Evolutionary conservation across 768 basidiomycete species (phyloP), one percentile per base, ranked within the genome.

Genomic region (Sarcomyxa edulis): DNA sequence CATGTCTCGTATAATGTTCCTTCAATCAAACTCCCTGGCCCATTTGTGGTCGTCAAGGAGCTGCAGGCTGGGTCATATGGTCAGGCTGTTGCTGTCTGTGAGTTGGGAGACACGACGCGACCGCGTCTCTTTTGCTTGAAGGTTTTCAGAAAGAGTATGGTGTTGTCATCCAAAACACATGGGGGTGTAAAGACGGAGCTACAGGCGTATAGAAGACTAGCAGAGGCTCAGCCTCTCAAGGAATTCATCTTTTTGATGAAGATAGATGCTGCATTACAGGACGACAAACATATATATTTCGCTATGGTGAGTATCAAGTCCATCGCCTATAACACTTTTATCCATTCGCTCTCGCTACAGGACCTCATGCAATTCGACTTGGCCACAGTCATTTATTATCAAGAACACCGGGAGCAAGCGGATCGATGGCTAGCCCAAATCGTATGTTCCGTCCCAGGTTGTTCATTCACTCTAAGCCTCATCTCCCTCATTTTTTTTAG

Each of bases 361-460:
- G 65, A 65, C 35, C 51, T 71, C 30, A 65, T 71, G 69, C 35
- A 53, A 3, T 52, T 51, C 15, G 65, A 71, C 25, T 47, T 71
- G 14, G 35, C 46, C 20, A 46, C 52, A n/a, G 54, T 65, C 15
- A 30, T 71, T 22, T 22, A 6, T 5, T 23, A 22, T n/a, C 35
- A 56, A 6, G 45, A 55, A 5, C 49, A 46, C n/a, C 38, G 49
- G 12, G 53, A 52, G n/a, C 51, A 64, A 40, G 60, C 59, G 15
- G 57, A 53, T 29, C 53, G 47, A 24, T 71, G 68, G 69, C 55
- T 54, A 29, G 65, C 60, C 37, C 69, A 71, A 43, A 56, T 66
- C 2, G 69, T 69, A 28, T 14, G 52, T 36, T 22, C 19, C 14
- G 21, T 27, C n/a, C n/a, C 11, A 3, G n/a, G 24, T 4, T 11